Evolutionary conservation across 2,329 filamentous ascomycete genomes (phyloP), one percentile per base, ranked within the genome.

Genomic region (Penicillium sp.): DNA sequence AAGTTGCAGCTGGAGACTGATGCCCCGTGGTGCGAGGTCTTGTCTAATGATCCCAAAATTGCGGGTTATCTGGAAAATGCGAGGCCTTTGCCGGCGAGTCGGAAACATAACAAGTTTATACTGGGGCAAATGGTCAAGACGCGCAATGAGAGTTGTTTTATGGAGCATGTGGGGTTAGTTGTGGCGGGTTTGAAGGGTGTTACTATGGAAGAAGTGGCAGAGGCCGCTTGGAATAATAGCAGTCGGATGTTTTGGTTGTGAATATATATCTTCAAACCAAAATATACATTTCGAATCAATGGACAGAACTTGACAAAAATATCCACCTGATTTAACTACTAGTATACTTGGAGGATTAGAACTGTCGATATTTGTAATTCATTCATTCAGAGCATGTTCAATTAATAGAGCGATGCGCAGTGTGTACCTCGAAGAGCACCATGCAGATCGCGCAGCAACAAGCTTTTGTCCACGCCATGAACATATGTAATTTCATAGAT

Each of bases 41-140:
- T 74, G 48, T 62, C 67, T 42, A 62, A 65, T 19, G 74, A 78
- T 46, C 68, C 78, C 0, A 73, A 74, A 17, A 81, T 68, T 4
- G 57, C 75, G 61, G 68, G 66, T 13, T 83, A 79, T 56, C 63
- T 81, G n/a, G 60, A 49, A 15, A 72, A 76, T 43, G 77, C 75
- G 12, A 67, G 67, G 7, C 64, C 73, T 6, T 55, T 80, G 46
- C 77, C 78, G 5, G 61, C 67, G 17, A 75, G 73, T 9, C 80
- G 80, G 71, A 83, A 83, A 69, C 78, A 74, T 60, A 79, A 82
- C 45, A 82, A 80, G 62, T 84, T 80, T 60, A 73, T 78, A 48
- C 37, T 60, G 8, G 75, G 73, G 0, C 69, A 70, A 33, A 81
- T 82, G 78, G 73, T 83, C 2, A 84, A 83, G 53, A 62, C 59